These are phyloP conservation scores for Albifimbria verrucaria DNA, from an alignment of 2,329 filamentous ascomycete genomes.

Conservation along the genomic window DNA sequence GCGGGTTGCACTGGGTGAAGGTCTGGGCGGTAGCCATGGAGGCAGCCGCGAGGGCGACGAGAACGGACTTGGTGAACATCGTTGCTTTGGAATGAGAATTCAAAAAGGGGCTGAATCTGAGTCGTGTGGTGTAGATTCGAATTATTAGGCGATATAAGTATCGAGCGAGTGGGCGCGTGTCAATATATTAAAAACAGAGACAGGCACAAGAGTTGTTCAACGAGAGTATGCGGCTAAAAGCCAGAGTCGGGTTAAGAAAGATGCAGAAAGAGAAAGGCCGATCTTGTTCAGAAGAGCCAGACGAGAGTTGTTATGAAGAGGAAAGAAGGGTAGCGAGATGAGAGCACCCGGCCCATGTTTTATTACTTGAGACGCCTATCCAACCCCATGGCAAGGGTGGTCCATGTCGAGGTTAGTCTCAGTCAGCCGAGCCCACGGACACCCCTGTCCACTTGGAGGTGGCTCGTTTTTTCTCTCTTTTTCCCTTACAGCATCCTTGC, in stretches of 20 bases:
- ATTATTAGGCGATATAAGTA: background rate
- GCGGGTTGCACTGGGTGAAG: slow-evolving; percentile 52
- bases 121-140: slow-evolving; percentile 2
- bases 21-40: slow-evolving; percentile 53
- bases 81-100: slow-evolving; percentile 8
- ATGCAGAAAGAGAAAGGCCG: background rate
- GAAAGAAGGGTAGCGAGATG: background rate
- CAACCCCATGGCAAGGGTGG: background rate
- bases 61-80: slow-evolving; percentile 44
- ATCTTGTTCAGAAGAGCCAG: background rate
- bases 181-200: background rate
- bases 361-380: background rate
- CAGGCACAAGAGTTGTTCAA: background rate
- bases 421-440: background rate
- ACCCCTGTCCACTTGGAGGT: background rate
- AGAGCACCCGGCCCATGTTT: background rate
- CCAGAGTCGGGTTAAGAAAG: background rate
- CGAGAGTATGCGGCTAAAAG: background rate
- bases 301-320: background rate
- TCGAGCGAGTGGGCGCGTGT: background rate
- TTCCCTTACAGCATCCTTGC: no score
- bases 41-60: slow-evolving; percentile 45
- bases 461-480: background rate
- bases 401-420: background rate
- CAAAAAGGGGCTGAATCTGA: slow-evolving; percentile 4